Percentiles rank a stretch among this genome's conserved stretches.
These are phyloP conservation scores for Vigna hirtella DNA, from an alignment of 306 rosid genomes.

Conservation along the genomic window DNA sequence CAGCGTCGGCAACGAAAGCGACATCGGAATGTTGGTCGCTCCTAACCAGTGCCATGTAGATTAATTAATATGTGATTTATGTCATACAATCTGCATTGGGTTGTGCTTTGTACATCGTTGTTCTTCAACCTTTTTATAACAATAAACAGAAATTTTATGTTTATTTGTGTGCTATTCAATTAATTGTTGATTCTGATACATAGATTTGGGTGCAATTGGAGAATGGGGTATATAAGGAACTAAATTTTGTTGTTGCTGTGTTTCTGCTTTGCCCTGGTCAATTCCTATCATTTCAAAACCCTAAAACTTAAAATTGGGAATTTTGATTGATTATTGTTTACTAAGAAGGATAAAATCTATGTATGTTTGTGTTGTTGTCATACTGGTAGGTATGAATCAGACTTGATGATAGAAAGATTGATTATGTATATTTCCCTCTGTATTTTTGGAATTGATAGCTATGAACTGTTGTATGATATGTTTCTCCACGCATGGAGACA, in stretches of 20 bases:
- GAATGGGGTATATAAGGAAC: no score
- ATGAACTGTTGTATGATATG: neutral
- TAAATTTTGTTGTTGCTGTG: neutral
- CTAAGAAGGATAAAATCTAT: neutral
- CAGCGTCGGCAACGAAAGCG: neutral
- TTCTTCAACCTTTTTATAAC: neutral
- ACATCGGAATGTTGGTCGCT: neutral
- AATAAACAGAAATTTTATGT: no score
- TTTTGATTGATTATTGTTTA: neutral
- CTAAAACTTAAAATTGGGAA: neutral
- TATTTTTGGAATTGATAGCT: neutral
- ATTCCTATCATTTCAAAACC: neutral
- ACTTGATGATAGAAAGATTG: neutral
- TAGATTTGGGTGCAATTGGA: no score
- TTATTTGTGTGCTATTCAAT: neutral
- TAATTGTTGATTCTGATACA: neutral
- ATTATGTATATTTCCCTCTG: neutral
- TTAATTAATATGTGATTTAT: neutral
- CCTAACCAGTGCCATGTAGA: neutral
- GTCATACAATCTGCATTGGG: neutral
- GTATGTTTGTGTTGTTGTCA: neutral
- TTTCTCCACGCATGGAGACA: neutral
- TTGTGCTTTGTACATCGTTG: neutral
- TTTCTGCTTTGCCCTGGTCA: neutral
- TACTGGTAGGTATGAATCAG: neutral